Conservation (phyloP, 441 rosid genomes). For the Populus hybrid region DNA sequence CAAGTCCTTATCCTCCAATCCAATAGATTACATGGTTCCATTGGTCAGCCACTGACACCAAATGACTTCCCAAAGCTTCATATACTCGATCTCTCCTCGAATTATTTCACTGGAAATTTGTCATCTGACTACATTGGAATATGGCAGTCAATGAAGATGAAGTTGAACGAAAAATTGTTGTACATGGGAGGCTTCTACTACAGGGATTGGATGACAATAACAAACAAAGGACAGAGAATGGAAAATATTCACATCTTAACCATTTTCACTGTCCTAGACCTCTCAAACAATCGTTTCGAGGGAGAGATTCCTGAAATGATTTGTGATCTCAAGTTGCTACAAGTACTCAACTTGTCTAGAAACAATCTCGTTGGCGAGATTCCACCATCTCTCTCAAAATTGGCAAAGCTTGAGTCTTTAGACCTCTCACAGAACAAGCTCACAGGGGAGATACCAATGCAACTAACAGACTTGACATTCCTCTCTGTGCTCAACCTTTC, state of each 20-base stretch:
- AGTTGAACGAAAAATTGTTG: background rate
- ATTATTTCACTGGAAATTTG: background rate
- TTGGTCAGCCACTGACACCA: background rate
- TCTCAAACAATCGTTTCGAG: background rate
- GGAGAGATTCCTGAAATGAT: background rate
- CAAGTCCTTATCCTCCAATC: background rate
- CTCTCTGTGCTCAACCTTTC: constrained; percentile 5
- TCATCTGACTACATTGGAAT: background rate
- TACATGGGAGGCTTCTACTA: background rate
- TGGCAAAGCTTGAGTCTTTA: background rate
- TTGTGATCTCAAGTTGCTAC: background rate
- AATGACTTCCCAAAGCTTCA: background rate
- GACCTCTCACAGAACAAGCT: background rate
- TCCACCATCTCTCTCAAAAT: background rate
- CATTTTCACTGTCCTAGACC: background rate
- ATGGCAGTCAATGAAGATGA: background rate
- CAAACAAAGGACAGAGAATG: background rate
- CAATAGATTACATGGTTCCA: constrained; percentile 19
- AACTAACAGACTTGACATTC: background rate
- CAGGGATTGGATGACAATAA: background rate
- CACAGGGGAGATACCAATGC: background rate
- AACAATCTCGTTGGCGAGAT: background rate
- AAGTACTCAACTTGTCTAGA: background rate
- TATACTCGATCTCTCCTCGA: constrained; percentile 8
- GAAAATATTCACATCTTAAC: background rate